A percentile compares a stretch with the other conserved stretches of the same genome.
Evolutionary conservation across 768 basidiomycete species (phyloP).

Genomic region (Tylopilus plumbeoviolaceoides): DNA sequence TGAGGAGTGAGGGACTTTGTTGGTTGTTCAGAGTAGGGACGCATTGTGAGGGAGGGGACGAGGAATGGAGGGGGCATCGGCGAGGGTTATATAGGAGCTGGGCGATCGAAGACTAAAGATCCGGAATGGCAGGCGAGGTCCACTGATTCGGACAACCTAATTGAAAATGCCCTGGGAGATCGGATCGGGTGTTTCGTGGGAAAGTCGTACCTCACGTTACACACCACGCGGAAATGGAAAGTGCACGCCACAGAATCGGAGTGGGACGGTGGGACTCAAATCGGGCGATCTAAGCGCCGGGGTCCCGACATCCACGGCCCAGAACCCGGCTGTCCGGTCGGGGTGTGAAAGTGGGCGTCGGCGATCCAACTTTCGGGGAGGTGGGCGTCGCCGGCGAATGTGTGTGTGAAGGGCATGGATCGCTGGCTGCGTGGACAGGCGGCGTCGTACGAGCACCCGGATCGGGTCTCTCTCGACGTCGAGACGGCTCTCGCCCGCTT

Average conservation of each 20-base stretch:
- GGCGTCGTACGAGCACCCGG: slow-evolving; percentile 49
- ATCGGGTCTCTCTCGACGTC: slow-evolving; percentile 61
- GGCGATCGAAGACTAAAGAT: slow-evolving; percentile 41
- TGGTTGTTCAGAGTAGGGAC: slow-evolving; percentile 19
- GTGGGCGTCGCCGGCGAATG: neutral
- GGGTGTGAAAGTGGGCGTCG: neutral
- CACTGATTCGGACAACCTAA: slow-evolving; percentile 26
- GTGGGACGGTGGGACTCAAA: slow-evolving; percentile 25
- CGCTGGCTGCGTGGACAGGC: slow-evolving; percentile 67
- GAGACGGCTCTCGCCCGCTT: slow-evolving; percentile 53
- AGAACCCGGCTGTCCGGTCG: slow-evolving; percentile 10
- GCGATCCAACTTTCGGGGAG: slow-evolving; percentile 3
- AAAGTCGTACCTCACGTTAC: slow-evolving; percentile 18
- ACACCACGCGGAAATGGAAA: slow-evolving; percentile 42
- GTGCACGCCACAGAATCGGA: slow-evolving; percentile 46
- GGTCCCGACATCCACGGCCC: slow-evolving; percentile 12
- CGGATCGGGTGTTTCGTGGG: slow-evolving; percentile 25
- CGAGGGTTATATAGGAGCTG: slow-evolving; percentile 33
- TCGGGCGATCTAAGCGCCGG: slow-evolving; percentile 27
- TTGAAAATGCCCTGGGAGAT: slow-evolving; percentile 33
- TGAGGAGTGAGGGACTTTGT: slow-evolving; percentile 52
- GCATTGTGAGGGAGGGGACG: slow-evolving; percentile 19
- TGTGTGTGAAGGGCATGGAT: slow-evolving; percentile 22
- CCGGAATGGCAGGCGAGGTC: slow-evolving; percentile 34
- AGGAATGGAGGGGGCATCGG: slow-evolving; percentile 8